phyloP scores from a whole-genome alignment of 495 filamentous ascomycete species.

The Parathielavia appendiculata region DNA sequence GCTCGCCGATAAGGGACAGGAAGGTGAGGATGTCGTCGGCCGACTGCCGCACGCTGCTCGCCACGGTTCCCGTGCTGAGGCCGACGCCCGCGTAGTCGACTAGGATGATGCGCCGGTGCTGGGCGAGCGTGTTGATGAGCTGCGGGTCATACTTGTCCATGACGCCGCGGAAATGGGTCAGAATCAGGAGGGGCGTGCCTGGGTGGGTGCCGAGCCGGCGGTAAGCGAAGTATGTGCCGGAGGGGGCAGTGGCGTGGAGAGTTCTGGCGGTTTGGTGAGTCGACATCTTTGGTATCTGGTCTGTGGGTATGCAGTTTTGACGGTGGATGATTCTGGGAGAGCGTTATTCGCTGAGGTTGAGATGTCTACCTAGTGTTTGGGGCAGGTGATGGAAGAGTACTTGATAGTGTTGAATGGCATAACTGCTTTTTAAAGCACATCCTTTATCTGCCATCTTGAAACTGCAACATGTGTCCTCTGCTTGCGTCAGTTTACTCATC shows the following conservation, averaged over 20 bases:
- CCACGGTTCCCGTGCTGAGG: constrained; percentile 22
- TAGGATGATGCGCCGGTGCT: constrained; percentile 22
- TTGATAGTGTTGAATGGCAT: neutral
- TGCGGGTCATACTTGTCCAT: constrained; percentile 31
- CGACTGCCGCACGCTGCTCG: constrained; percentile 18
- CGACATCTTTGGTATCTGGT: constrained; percentile 17
- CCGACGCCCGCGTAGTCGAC: constrained; percentile 34
- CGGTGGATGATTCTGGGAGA: neutral
- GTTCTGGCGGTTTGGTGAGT: constrained; percentile 35
- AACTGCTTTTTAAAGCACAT: too few relatives aligned
- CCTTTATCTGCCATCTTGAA: too few relatives aligned
- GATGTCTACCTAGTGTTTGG: too few relatives aligned
- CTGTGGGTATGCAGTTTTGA: neutral
- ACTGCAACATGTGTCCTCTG: too few relatives aligned
- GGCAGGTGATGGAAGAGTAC: too few relatives aligned
- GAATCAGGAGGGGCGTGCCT: constrained; percentile 29
- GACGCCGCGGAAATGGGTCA: constrained; percentile 35
- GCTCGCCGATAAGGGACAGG: constrained; percentile 27
- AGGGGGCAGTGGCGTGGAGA: constrained; percentile 21
- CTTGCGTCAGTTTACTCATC: too few relatives aligned
- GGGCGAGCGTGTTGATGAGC: constrained; percentile 29
- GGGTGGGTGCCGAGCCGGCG: constrained; percentile 31
- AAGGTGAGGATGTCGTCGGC: constrained; percentile 32
- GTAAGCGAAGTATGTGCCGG: constrained; percentile 33
- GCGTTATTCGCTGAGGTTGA: too few relatives aligned